Evolutionary conservation across 2,329 filamentous ascomycete species (phyloP), one percentile per base, ranked within the genome.

Genomic region (Bipolaris zeicola): DNA sequence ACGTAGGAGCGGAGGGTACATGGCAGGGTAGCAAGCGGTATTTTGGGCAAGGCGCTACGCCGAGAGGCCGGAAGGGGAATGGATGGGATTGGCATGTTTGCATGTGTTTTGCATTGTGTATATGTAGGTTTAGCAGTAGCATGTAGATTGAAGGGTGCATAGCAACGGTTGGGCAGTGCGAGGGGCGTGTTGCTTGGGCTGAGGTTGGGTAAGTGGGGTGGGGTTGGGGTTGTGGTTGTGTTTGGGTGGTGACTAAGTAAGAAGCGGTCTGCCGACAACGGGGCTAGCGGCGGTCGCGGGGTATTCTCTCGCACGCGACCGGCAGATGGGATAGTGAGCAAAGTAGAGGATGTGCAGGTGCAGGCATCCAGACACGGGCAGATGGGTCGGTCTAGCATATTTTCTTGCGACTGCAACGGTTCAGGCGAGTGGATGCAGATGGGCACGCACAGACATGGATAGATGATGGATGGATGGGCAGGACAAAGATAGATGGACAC

Each of bases 161-260:
- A 61, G 58, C 53, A 57, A 61, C 59, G 57, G 64, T 69, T 69
- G 67, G 66, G 68, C 65, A 65, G 62, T 47, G 60, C 60, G 58
- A 58, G 48, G 42, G 50, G 60, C 60, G 56, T 60, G 60, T 61
- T 63, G 60, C 62, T 63, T 52, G 52, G 49, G 57, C 45, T 55
- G 53, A 54, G 42, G 33, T 55, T 49, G 53, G 52, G 52, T 45
- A 51, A 28, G 44, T 37, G 14, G 44, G 28, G 26, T 31, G 20
- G 38, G 44, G 26, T 28, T 28, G 31, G 16, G 28, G 26, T 28
- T 28, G 31, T 50, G 28, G 50, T 41, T 50, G 50, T 28, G 26
- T 28, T 28, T 31, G 28, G 28, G 28, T 11, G 28, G 28, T 31
- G 11, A 41, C 53, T 50, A 43, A 55, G 41, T 33, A 57, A 63